Conservation (phyloP, 2,329 filamentous ascomycete species). For the Aspergillus tubingensis region DNA sequence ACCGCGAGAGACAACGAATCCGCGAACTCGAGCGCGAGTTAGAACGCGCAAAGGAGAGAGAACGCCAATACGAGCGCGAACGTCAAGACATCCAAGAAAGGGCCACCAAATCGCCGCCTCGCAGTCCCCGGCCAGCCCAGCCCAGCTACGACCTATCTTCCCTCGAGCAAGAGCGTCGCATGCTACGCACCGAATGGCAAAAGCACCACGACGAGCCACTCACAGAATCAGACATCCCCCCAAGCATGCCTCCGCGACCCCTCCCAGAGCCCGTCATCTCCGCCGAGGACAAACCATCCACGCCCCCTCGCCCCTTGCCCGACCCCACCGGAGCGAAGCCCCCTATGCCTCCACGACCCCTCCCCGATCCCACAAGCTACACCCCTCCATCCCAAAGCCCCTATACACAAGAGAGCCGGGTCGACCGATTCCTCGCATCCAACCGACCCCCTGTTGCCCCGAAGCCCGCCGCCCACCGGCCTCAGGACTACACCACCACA, state of each 20-base stretch:
- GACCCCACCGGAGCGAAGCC: conserved; percentile 24
- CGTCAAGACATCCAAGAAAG: conserved; percentile 52
- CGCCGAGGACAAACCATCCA: conserved; percentile 5
- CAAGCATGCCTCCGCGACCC: conserved; percentile 12
- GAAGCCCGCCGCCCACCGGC: conserved; percentile 41
- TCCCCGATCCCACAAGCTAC: conserved; percentile 50
- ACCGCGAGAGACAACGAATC: conserved; percentile 67
- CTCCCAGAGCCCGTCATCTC: conserved; percentile 9
- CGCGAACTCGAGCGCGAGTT: conserved; percentile 76
- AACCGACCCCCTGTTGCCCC: conserved; percentile 53
- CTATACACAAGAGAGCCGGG: conserved; percentile 44
- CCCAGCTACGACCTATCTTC: conserved; percentile 59
- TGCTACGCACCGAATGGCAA: conserved; percentile 59
- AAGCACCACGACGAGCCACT: conserved; percentile 37
- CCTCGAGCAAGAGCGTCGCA: conserved; percentile 61
- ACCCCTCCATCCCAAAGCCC: conserved; percentile 26
- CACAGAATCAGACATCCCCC: conserved; percentile 9
- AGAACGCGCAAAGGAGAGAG: conserved; percentile 66
- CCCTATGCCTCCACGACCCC: conserved; percentile 41
- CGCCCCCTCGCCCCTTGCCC: conserved; percentile 34
- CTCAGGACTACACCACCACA: conserved; percentile 53
- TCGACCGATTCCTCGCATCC: conserved; percentile 57
- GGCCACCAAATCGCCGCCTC: conserved; percentile 27
- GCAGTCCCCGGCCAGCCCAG: conserved; percentile 36
- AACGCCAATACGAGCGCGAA: conserved; percentile 64